Percentiles rank a stretch among this genome's conserved stretches.
Conservation (phyloP, 2,329 filamentous ascomycete species). For the Penicillium occitanis region DNA sequence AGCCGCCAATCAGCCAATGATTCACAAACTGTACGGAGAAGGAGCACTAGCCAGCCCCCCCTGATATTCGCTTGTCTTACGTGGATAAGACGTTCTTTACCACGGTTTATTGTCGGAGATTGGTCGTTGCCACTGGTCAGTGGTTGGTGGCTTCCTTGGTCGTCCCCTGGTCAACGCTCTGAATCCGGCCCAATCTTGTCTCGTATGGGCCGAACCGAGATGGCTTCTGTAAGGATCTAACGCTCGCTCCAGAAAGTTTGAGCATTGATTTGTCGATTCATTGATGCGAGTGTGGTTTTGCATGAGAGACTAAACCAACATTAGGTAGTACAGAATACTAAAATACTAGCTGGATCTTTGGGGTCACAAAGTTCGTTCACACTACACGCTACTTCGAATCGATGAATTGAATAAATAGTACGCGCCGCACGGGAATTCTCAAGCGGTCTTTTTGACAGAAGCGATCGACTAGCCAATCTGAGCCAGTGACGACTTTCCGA, state of each 20-base stretch:
- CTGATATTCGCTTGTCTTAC: neutral
- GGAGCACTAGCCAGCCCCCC: neutral
- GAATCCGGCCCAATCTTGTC: neutral
- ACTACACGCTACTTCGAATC: neutral
- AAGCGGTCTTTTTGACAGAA: neutral
- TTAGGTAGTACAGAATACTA: neutral
- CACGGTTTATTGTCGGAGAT: slow-evolving; percentile 18
- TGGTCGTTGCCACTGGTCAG: slow-evolving; percentile 7
- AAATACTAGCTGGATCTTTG: slow-evolving; percentile 1
- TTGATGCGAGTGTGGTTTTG: neutral
- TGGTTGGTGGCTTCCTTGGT: slow-evolving; percentile 6
- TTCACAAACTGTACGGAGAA: neutral
- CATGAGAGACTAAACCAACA: neutral
- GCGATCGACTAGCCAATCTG: neutral
- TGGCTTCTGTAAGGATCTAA: neutral
- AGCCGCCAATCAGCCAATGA: neutral
- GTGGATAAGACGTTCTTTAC: neutral
- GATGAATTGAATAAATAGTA: too few species aligned
- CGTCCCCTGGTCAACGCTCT: neutral
- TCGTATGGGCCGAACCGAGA: neutral
- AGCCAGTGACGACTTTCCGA: neutral
- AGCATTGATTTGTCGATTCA: slow-evolving; percentile 10
- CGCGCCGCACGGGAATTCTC: neutral
- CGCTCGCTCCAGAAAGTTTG: neutral
- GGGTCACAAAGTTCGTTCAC: neutral